Conservation (phyloP, 1,284 basidiomycete genomes). For the Moesziomyces antarcticus region DNA sequence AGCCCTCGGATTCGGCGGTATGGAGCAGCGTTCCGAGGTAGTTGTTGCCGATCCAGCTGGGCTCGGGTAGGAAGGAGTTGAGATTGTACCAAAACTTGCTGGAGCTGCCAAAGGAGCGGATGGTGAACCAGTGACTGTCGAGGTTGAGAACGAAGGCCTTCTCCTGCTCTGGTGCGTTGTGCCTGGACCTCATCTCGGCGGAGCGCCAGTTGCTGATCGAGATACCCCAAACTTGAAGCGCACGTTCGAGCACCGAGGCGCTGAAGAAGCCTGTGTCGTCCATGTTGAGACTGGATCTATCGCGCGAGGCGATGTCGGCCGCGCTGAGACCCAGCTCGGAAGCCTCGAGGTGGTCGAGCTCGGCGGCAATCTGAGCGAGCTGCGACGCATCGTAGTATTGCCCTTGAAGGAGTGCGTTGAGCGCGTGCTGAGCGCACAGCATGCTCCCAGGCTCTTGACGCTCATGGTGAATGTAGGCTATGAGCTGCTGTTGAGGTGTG, state of each 20-base stretch:
- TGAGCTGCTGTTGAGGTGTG: conserved; percentile 50
- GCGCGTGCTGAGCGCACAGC: conserved; percentile 66
- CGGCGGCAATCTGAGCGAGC: conserved; percentile 56
- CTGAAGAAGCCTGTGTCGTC: conserved; percentile 66
- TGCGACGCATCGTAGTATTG: conserved; percentile 64
- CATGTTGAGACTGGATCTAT: conserved; percentile 54
- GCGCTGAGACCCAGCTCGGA: conserved; percentile 47
- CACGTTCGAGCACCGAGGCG: conserved; percentile 58
- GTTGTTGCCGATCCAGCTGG: conserved; percentile 58
- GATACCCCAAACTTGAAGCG: conserved; percentile 55
- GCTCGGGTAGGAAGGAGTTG: conserved; percentile 60
- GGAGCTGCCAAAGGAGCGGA: conserved; percentile 56
- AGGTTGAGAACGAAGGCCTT: conserved; percentile 65
- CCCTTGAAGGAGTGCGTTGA: conserved; percentile 63
- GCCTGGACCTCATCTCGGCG: conserved; percentile 39
- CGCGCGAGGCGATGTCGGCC: conserved; percentile 37
- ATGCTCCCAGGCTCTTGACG: conserved; percentile 63
- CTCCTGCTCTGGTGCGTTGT: conserved; percentile 55
- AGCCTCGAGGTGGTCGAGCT: conserved; percentile 49
- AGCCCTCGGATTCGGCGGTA: conserved; percentile 59
- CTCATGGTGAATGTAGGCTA: conserved; percentile 59
- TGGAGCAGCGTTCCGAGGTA: conserved; percentile 63
- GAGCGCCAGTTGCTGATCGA: conserved; percentile 43
- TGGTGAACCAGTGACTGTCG: conserved; percentile 64
- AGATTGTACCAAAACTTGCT: conserved; percentile 64